These are phyloP conservation scores for Suhomyces kilbournensis DNA, from an alignment of 805 yeast genomes.

Conservation along the genomic window DNA sequence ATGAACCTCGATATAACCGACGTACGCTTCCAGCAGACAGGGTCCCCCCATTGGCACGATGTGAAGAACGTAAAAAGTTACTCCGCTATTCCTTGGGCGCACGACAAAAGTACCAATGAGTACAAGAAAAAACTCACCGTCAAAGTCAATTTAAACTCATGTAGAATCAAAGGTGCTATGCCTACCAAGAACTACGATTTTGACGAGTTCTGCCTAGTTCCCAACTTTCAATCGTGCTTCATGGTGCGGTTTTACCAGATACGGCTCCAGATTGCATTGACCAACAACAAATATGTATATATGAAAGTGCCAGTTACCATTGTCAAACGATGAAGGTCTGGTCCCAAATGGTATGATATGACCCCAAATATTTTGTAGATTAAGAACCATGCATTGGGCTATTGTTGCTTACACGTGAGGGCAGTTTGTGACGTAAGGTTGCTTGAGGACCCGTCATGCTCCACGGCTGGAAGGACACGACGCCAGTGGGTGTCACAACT, in stretches of 20 bases:
- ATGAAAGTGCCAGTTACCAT: constrained; percentile 31
- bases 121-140: constrained; percentile 12
- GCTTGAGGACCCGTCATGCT: background rate
- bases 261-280: constrained; percentile 16
- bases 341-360: background rate
- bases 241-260: constrained; percentile 32
- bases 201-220: constrained; percentile 31
- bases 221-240: constrained; percentile 37
- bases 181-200: constrained; percentile 6
- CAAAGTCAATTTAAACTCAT: constrained; percentile 11
- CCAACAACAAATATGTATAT: constrained; percentile 19
- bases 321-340: constrained; percentile 13
- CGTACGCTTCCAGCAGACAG: constrained; percentile 1
- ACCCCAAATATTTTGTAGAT: background rate
- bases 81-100: constrained; percentile 10
- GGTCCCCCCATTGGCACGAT: constrained; percentile 4
- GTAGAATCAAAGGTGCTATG: background rate
- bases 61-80: background rate
- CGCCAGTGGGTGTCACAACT: background rate
- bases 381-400: background rate
- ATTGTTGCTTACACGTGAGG: background rate
- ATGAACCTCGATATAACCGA: constrained; percentile 20
- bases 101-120: background rate
- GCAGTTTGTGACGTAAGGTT: constrained; percentile 1
- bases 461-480: background rate